Evolutionary conservation across 192 early-diverging fungal species (phyloP).

Genomic region (Hyaloraphidium curvatum): DNA sequence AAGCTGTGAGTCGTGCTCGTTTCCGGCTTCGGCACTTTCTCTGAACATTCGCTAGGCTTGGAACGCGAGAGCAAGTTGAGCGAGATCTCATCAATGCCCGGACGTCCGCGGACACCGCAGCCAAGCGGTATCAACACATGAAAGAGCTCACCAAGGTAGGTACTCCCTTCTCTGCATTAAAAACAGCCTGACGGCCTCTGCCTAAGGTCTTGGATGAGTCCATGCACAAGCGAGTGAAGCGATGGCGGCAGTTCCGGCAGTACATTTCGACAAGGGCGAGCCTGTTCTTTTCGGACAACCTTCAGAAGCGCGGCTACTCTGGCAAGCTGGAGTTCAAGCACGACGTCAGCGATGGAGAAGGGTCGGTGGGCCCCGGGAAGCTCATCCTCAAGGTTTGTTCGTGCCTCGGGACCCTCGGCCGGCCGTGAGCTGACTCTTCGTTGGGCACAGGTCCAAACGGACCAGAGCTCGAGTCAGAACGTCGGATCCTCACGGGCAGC

Average conservation of each 20-base stretch:
- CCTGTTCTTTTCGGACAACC: conserved; percentile 46
- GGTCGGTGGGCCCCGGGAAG: too few relatives aligned
- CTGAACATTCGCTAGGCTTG: too few relatives aligned
- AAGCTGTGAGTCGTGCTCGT: too few relatives aligned
- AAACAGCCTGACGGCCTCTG: conserved; percentile 11
- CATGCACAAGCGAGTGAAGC: conserved; percentile 38
- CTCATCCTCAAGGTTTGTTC: too few relatives aligned
- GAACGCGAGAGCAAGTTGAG: too few relatives aligned
- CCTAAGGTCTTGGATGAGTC: conserved; percentile 26
- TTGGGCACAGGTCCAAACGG: not conserved
- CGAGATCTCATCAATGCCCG: too few relatives aligned
- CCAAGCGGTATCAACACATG: too few relatives aligned
- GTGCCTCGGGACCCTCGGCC: too few relatives aligned
- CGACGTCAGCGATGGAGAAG: not conserved
- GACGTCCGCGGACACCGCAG: too few relatives aligned
- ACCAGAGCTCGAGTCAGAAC: conserved; percentile 5
- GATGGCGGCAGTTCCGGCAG: conserved; percentile 48
- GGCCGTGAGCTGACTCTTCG: conserved; percentile 2
- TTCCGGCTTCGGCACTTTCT: too few relatives aligned
- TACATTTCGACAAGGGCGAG: conserved; percentile 56
- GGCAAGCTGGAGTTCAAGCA: conserved; percentile 68
- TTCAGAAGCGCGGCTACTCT: conserved; percentile 62
- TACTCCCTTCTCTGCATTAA: not conserved
- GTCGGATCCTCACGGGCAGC: conserved; percentile 39
- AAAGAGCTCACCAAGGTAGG: conserved; percentile 25